Evolutionary conservation across 495 filamentous ascomycete genomes (phyloP).

Genomic region (Podospora anserina): DNA sequence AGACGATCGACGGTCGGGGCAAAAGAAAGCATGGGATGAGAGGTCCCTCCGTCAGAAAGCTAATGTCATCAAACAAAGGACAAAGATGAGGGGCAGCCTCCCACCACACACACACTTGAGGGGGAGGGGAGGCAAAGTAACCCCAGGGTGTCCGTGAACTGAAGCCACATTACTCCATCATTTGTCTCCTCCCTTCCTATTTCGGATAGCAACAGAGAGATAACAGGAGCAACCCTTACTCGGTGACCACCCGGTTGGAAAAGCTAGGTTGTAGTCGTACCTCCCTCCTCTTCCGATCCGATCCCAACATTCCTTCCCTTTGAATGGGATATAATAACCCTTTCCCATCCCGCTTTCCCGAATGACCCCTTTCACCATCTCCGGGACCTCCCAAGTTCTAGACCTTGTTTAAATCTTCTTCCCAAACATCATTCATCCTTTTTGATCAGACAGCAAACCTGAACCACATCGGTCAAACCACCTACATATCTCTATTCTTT

Average conservation of each 20-base stretch:
- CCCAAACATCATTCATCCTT: background rate
- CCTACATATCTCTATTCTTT: background rate
- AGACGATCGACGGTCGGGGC: background rate
- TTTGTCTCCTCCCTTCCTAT: conserved; percentile 8
- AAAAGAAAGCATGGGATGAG: background rate
- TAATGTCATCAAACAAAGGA: background rate
- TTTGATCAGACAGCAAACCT: background rate
- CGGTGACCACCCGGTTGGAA: background rate
- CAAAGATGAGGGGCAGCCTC: background rate
- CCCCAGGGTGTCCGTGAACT: background rate
- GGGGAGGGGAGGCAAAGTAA: background rate
- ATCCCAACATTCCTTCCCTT: background rate
- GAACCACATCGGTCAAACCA: background rate
- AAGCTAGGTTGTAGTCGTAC: background rate
- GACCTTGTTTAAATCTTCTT: background rate
- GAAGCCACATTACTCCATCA: conserved; percentile 3
- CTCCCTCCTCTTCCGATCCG: background rate
- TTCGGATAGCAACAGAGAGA: conserved; percentile 10
- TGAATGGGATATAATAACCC: conserved; percentile 7
- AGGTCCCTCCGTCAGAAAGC: background rate
- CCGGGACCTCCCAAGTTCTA: background rate
- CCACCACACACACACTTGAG: background rate
- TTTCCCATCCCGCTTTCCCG: conserved; percentile 1
- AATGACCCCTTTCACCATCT: background rate
- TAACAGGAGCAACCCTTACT: background rate